Evolutionary conservation across 306 rosid species (phyloP).

Genomic region (Chamaecrista fasciculata): DNA sequence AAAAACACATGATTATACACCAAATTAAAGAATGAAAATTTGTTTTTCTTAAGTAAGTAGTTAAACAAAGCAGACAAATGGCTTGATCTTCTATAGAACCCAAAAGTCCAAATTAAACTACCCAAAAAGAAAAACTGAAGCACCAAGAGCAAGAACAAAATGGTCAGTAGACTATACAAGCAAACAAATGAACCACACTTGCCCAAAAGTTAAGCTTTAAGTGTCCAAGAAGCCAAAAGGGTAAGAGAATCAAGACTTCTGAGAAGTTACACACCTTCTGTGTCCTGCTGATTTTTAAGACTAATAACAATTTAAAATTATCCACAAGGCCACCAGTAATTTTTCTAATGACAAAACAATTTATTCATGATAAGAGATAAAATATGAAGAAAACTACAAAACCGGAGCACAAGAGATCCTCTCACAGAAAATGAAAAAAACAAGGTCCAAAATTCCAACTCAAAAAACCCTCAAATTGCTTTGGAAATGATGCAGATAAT

Average conservation of each 20-base stretch:
- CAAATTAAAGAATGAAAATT: background rate
- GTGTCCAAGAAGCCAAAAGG: background rate
- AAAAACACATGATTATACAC: background rate
- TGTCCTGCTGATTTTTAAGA: background rate
- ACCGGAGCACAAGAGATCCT: too few relatives aligned
- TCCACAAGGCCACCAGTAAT: background rate
- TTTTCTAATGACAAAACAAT: too few relatives aligned
- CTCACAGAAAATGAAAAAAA: too few relatives aligned
- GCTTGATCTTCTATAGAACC: background rate
- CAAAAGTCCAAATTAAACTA: conserved; percentile 10
- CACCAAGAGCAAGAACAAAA: conserved; percentile 10
- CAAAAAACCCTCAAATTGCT: too few relatives aligned
- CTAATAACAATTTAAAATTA: background rate
- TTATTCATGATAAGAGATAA: too few relatives aligned
- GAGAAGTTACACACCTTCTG: background rate
- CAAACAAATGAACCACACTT: background rate
- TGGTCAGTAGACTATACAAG: background rate
- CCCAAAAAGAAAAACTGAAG: background rate
- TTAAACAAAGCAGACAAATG: conserved; percentile 12
- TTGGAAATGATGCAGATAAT: too few relatives aligned
- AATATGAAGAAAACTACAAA: too few relatives aligned
- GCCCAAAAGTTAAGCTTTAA: background rate
- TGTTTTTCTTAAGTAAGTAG: background rate
- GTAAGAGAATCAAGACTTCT: background rate
- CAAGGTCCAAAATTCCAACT: too few relatives aligned